These are phyloP conservation scores for Somion occarium DNA, from an alignment of 1,284 basidiomycete genomes.

Conservation along the genomic window DNA sequence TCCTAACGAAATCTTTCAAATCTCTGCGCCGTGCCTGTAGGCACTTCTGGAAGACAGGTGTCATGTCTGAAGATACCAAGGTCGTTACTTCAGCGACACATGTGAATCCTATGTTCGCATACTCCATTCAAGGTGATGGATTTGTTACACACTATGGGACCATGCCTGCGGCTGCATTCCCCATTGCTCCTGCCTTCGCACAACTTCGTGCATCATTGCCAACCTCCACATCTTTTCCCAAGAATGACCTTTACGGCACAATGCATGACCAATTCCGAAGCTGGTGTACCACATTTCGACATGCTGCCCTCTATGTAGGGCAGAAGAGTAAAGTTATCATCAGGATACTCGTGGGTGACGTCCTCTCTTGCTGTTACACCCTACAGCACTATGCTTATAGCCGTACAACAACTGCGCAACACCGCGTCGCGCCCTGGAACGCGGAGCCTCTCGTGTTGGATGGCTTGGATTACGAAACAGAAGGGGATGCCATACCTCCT, in stretches of 20 bases:
- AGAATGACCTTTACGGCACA: conserved; percentile 20
- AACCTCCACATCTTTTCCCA: neutral
- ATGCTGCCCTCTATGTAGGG: conserved; percentile 5
- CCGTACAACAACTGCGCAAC: conserved; percentile 15
- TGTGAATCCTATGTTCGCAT: conserved; percentile 46
- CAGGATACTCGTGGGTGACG: conserved; percentile 35
- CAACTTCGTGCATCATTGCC: conserved; percentile 8
- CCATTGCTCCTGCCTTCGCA: conserved; percentile 35
- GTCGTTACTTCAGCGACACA: conserved; percentile 24
- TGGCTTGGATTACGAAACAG: conserved; percentile 27
- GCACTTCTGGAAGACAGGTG: conserved; percentile 40
- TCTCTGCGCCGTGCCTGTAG: neutral
- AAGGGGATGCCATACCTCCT: conserved; percentile 25
- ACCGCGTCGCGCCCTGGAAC: conserved; percentile 34
- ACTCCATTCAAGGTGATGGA: conserved; percentile 34
- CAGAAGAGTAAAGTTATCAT: conserved; percentile 17
- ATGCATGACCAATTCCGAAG: conserved; percentile 30
- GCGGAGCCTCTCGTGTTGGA: conserved; percentile 30
- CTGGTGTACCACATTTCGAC: conserved; percentile 33
- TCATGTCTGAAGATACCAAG: conserved; percentile 29
- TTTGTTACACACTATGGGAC: conserved; percentile 44
- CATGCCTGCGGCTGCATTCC: conserved; percentile 42
- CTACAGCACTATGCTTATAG: conserved; percentile 19
- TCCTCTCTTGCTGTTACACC: conserved; percentile 28
- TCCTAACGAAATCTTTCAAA: conserved; percentile 25